Evolutionary conservation across 441 rosid species (phyloP), one percentile per base, ranked within the genome.

Genomic region (Populus trichocarpa): DNA sequence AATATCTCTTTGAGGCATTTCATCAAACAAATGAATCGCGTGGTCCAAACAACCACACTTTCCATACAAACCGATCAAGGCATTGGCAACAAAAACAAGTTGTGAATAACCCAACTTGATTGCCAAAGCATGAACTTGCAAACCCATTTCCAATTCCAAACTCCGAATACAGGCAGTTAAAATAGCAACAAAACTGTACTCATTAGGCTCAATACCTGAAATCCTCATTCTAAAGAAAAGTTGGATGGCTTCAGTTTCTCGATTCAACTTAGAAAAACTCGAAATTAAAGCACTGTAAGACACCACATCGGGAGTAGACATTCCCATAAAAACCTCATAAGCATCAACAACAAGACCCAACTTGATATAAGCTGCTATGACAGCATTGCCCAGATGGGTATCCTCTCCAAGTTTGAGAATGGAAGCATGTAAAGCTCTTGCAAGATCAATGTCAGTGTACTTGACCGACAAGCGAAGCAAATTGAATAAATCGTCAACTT

Each of bases 281-380:
- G 96, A 92, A 76, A 93, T 87, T 35, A 92, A 78, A 6, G 92
- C 75, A 71, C 90, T 89, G 75, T 88, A 93, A 74, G 99, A 89
- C 42, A 90, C 97, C 26, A 90, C 92, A 75, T 84, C 84, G 22
- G 97, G 97, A 13, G 77, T 75, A 53, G 88, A 81, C 14, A 94
- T 81, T 14, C 83, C 81, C 25, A 8, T 20, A 78, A 94, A 86
- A 9, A 87, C 90, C 67, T 79, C 78, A 70, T 74, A 88, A 46
- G 97, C 96, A 64, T 88, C 87, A 13, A 75, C 79, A 74, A 84
- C 69, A 71, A 74, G 84, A 13, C 97, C 96, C 71, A 90, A 86
- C 76, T 89, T 90, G 76, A 89, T 83, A 79, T 91, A 94, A 13
- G 97, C 84, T 3, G 85, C 59, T 75, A 90, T 85, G 8, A 91